Conservation (phyloP, 257 asterid species). For the Jacaranda copaia region DNA sequence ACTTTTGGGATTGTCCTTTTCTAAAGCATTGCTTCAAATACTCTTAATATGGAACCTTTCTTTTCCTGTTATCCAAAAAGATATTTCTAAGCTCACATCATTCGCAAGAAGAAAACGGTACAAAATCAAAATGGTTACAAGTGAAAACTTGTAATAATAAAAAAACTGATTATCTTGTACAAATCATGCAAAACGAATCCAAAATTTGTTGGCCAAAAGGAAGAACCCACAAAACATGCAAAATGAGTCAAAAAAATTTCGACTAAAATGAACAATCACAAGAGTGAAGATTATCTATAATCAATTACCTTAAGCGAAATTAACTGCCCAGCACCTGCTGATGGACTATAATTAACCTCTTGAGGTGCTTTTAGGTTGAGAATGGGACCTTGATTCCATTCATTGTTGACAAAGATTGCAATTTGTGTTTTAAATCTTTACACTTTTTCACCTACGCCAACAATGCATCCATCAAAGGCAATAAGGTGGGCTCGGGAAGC, state of each 20-base stretch:
- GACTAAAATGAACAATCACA: not conserved
- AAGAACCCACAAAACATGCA: too few relatives aligned
- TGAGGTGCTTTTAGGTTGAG: not conserved
- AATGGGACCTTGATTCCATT: constrained; percentile 10
- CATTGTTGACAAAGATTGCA: not conserved
- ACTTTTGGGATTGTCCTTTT: too few relatives aligned
- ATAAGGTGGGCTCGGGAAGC: constrained; percentile 51
- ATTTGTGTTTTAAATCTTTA: not conserved
- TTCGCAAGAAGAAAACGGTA: too few relatives aligned
- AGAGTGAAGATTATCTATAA: not conserved
- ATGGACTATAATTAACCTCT: not conserved
- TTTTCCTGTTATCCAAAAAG: too few relatives aligned
- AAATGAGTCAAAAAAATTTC: not conserved
- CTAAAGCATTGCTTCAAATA: too few relatives aligned
- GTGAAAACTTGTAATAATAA: too few relatives aligned
- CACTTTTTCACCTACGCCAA: constrained; percentile 48
- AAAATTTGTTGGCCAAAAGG: too few relatives aligned
- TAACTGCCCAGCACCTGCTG: not conserved
- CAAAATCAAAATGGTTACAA: not conserved
- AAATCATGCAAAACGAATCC: too few relatives aligned
- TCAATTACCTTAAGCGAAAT: not conserved
- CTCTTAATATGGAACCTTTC: too few relatives aligned
- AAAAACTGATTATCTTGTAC: too few relatives aligned
- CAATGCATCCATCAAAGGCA: constrained; percentile 54
- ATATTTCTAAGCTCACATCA: not conserved